A percentile compares a stretch with the other conserved stretches of the same genome.
Evolutionary conservation across 1,284 basidiomycete species (phyloP).

Genomic region (Hymenochaete sp.): DNA sequence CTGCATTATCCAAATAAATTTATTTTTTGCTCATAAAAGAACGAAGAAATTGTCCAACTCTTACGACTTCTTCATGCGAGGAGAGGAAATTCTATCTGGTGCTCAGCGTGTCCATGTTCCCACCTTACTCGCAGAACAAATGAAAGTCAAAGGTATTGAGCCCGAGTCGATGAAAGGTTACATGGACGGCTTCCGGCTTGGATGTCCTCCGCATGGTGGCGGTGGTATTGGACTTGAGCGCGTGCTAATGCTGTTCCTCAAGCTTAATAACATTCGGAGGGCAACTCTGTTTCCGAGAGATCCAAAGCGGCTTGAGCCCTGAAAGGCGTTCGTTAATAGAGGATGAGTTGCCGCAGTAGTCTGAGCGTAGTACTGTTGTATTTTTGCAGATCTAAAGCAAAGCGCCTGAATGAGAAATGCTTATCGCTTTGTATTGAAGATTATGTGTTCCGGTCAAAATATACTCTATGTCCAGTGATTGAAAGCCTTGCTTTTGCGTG

Average conservation of each 20-base stretch:
- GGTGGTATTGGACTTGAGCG: slow-evolving; percentile 89
- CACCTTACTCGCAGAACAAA: slow-evolving; percentile 71
- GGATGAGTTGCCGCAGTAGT: too few relatives aligned
- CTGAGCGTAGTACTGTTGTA: too few relatives aligned
- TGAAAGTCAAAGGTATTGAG: slow-evolving; percentile 76
- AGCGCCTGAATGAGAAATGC: too few relatives aligned
- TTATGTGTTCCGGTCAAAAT: too few relatives aligned
- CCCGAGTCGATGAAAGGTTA: slow-evolving; percentile 86
- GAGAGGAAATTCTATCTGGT: slow-evolving; percentile 96
- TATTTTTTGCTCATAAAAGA: slow-evolving; percentile 10
- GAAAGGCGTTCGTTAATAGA: too few relatives aligned
- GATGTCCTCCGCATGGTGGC: slow-evolving; percentile 84
- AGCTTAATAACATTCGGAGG: slow-evolving; percentile 90
- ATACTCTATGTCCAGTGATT: too few relatives aligned
- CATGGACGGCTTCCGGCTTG: slow-evolving; percentile 89
- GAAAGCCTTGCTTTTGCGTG: too few relatives aligned
- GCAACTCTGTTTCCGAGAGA: slow-evolving; percentile 94
- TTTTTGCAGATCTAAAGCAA: too few relatives aligned
- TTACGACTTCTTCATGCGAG: slow-evolving; percentile 99
- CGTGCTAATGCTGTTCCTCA: slow-evolving; percentile 92
- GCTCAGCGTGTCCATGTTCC: slow-evolving; percentile 97
- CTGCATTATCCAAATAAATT: neutral
- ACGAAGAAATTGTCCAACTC: slow-evolving; percentile 85
- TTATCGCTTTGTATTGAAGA: too few relatives aligned
- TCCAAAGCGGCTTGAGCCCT: slow-evolving; percentile 75